Base-by-base conservation (phyloP, 2,329 filamentous ascomycete species). In the Trichophyton schoenleinii region DNA sequence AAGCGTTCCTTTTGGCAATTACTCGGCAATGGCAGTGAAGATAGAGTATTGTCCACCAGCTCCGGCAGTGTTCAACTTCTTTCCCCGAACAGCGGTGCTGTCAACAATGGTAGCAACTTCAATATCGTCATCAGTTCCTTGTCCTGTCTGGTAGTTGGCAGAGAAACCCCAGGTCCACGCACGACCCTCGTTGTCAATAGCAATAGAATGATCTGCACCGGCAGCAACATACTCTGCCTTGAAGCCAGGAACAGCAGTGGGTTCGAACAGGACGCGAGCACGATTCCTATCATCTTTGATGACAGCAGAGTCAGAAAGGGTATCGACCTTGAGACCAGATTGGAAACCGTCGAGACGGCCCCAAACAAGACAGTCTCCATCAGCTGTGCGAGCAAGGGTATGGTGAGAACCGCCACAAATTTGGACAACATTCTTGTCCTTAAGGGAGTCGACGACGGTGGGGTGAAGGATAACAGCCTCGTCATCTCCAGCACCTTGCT, bases 91-190 rank as follows among this genome's bases (percentile, higher is more conserved):
- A 48, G 90, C 91, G 11, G 86, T 88, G 77, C 96, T 96, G 69
- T 95, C 88, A 61, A 96, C 88, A 57, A 86, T 69, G 0, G 87
- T 94, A 0, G 91, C 89, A 25, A 83, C 80, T 66, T 87, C 81
- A 34, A 96, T 81, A 67, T 96, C 90, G 58, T 94, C 88, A n/a
- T 83, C 83, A 1, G 81, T 85, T 48, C 88, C 88, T 67, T 86
- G 85, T 9, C 89, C 89, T 3, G 87, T 90, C 75, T 92, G 88
- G 73, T 89, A 91, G 68, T 87, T 90, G 55, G 83, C 83, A 11
- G 83, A 87, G 77, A 92, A 92, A 2, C 89, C 89, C 88, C 88
- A 94, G 1, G 83, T 83, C 74, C 85, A 91, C 1, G 85, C 87
- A 67, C 83, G 83, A 64, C 89, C 89, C 25, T 85, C 80, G 53